Base-by-base conservation (phyloP, 129 eudicot species). In the Gnaphalium uliginosum region DNA sequence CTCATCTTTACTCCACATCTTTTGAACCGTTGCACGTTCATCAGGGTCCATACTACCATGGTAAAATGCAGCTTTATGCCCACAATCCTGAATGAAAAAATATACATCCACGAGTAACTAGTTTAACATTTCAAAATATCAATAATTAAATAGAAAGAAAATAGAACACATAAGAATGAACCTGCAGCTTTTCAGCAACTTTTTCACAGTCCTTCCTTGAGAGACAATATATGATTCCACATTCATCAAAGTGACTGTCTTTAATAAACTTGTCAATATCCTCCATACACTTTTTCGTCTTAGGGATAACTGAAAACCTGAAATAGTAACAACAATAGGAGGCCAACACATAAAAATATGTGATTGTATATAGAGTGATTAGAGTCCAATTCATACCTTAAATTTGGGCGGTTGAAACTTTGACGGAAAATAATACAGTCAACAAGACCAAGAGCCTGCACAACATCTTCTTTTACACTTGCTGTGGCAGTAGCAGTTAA, bases 401-500 rank as follows among this genome's bases (percentile, higher is more conserved):
- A 72, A 84, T 94, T 94, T 39, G 96, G 86, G 50, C 98, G 97
- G 69, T 94, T 94, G 64, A 94, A 94, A 86, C 98, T 94, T 78
- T 94, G 98, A n/a, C 91, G 81, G 67, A 94, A 94, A 72, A 94
- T 74, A 81, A 89, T 77, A 86, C 98, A 94, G 72, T 94, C 86
- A 75, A 86, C 85, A 56, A 94, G 97, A 77, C 97, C 98, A 69
- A 94, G 98, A 76, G 98, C 97, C 85, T 89, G 98, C 79, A 94
- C 97, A 73, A 90, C 98, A 84, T 94, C 98, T 82, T 94, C 97
- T 81, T 94, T 94, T 25, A 94, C 98, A 72, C 95, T 86, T 56
- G 88, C 76, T 54, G 98, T 94, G 50, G 98, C 98, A 58, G 98
- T 94, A 35, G 98, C 98, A 67, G 98, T 94, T 84, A 94, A 86